Percentiles rank a stretch among this genome's conserved stretches.
These are phyloP conservation scores for Cryptomeria japonica DNA, from an alignment of 75 land plant genomes.

Conservation along the genomic window DNA sequence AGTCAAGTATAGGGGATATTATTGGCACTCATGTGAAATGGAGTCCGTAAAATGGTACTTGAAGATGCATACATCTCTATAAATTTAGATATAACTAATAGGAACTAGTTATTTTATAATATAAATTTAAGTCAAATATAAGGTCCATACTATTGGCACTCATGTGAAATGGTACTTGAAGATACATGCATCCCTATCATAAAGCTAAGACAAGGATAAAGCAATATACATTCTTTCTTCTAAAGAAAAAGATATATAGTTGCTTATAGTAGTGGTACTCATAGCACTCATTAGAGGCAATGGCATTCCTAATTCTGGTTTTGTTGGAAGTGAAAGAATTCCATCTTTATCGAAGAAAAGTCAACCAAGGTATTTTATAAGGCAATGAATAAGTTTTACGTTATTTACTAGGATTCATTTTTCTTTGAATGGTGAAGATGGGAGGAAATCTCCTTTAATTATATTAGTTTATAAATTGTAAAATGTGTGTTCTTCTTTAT, in stretches of 20 bases:
- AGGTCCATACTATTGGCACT: conserved; percentile 25
- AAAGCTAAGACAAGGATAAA: background rate
- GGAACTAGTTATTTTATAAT: too few species aligned
- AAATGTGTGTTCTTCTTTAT: conserved; percentile 52
- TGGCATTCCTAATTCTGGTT: conserved; percentile 68
- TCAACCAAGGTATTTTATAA: background rate
- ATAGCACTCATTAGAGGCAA: conserved; percentile 36
- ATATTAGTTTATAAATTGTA: conserved; percentile 53
- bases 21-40: conserved; percentile 42
- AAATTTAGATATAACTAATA: conserved; percentile 12
- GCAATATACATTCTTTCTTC: background rate
- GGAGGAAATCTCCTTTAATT: conserved; percentile 34
- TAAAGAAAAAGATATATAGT: conserved; percentile 30
- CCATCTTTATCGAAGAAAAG: conserved; percentile 25
- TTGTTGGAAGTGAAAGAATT: conserved; percentile 67
- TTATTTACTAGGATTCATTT: conserved; percentile 29
- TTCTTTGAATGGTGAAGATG: background rate
- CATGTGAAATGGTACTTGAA: conserved; percentile 49
- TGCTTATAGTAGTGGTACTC: conserved; percentile 31
- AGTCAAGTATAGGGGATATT: conserved; percentile 23
- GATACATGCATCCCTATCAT: conserved; percentile 30
- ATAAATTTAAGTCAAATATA: conserved; percentile 5
- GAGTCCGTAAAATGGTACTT: too few species aligned
- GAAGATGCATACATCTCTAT: conserved; percentile 35
- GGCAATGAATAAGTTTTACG: conserved; percentile 37